Evolutionary conservation across 768 basidiomycete species (phyloP).

Genomic region (Crassisporium funariophilum): DNA sequence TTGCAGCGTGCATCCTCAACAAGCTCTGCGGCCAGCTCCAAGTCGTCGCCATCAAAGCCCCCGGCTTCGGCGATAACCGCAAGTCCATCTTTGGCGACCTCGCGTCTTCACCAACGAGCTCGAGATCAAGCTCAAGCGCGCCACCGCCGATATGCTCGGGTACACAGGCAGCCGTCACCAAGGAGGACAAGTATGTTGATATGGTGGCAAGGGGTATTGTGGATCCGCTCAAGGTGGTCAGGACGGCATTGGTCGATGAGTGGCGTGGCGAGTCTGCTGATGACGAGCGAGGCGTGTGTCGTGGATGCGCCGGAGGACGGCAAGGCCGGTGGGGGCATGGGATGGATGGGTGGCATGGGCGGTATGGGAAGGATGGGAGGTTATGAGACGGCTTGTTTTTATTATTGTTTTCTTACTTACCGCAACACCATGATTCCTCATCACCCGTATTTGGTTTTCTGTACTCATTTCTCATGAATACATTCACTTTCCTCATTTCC

Average conservation of each 20-base stretch:
- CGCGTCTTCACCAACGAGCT: slow-evolving; percentile 97
- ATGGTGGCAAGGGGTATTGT: slow-evolving; percentile 95
- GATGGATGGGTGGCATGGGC: slow-evolving; percentile 46
- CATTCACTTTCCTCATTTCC: too few species aligned
- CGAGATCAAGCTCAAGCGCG: slow-evolving; percentile 95
- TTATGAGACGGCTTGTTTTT: slow-evolving; percentile 23
- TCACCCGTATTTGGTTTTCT: too few species aligned
- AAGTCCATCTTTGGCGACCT: slow-evolving; percentile 97
- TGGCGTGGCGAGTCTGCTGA: slow-evolving; percentile 92
- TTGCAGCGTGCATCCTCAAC: slow-evolving; percentile 98
- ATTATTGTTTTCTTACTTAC: too few species aligned
- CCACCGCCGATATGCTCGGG: slow-evolving; percentile 86
- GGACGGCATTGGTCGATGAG: slow-evolving; percentile 87
- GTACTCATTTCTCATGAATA: too few species aligned
- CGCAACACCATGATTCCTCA: too few species aligned
- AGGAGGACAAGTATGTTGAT: slow-evolving; percentile 97
- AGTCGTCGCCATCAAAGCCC: slow-evolving; percentile 94
- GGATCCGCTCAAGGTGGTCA: slow-evolving; percentile 94
- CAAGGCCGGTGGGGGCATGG: slow-evolving; percentile 47
- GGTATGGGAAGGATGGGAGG: slow-evolving; percentile 37
- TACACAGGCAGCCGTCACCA: slow-evolving; percentile 92
- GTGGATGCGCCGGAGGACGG: slow-evolving; percentile 90
- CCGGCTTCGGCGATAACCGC: slow-evolving; percentile 98
- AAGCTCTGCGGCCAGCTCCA: slow-evolving; percentile 97
- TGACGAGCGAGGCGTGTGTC: slow-evolving; percentile 90